phyloP scores from a whole-genome alignment of 192 early-diverging fungal species.

The Physocladia obscura region DNA sequence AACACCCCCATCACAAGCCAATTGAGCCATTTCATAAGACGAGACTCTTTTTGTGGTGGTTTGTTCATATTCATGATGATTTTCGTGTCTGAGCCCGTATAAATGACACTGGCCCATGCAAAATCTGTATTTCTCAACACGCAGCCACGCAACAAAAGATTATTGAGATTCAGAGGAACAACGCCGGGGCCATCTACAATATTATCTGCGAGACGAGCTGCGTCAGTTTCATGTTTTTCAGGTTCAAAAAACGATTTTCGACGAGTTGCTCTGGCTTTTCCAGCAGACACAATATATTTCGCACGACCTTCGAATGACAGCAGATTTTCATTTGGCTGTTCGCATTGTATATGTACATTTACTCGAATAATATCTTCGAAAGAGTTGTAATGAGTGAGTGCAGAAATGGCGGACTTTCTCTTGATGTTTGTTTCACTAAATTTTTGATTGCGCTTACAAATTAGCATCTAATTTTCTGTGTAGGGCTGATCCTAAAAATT shows the following conservation, averaged over 20 bases:
- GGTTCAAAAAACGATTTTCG: constrained; percentile 3
- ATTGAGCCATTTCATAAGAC: constrained; percentile 77
- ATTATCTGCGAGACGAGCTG: neutral
- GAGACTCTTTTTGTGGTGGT: constrained; percentile 64
- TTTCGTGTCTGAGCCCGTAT: constrained; percentile 56
- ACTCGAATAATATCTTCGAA: constrained; percentile 30
- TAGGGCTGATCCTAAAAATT: constrained; percentile 47
- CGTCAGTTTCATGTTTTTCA: constrained; percentile 11
- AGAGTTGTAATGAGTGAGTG: constrained; percentile 24
- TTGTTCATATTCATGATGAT: constrained; percentile 55
- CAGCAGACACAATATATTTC: constrained; percentile 9
- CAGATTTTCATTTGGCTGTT: constrained; percentile 55
- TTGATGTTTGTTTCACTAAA: constrained; percentile 60
- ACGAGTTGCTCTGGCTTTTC: neutral
- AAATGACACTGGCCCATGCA: constrained; percentile 53
- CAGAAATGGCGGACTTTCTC: constrained; percentile 39
- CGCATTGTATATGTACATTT: constrained; percentile 47
- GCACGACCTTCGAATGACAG: constrained; percentile 48
- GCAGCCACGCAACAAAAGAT: constrained; percentile 83
- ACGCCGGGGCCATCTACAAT: constrained; percentile 13
- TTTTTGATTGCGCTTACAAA: neutral
- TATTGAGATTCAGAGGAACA: constrained; percentile 51
- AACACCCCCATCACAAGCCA: constrained; percentile 62
- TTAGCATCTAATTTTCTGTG: neutral
- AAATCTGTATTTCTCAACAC: constrained; percentile 54